phyloP scores from a whole-genome alignment of 345 rosid genomes.

The Salix suchowensis region DNA sequence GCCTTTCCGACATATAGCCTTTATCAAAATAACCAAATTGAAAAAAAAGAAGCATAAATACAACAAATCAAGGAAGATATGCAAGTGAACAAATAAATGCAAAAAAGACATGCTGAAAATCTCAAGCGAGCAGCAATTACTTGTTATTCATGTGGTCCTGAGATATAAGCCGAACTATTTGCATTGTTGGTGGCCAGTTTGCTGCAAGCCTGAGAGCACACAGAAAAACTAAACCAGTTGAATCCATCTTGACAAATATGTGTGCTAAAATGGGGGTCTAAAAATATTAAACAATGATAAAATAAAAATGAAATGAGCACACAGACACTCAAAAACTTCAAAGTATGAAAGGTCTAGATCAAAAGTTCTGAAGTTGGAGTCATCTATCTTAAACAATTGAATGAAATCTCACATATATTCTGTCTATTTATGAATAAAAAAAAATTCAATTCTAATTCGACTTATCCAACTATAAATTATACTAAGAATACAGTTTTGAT shows the following conservation, averaged over 20 bases:
- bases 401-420: background rate
- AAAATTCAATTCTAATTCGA: background rate
- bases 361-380: background rate
- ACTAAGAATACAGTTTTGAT: background rate
- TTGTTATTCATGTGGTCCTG: conserved; percentile 99
- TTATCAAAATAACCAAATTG: conserved; percentile 6
- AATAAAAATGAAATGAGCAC: background rate
- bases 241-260: background rate
- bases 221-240: conserved; percentile 6
- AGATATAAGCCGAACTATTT: conserved; percentile 91
- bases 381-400: background rate
- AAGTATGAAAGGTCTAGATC: background rate
- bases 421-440: background rate
- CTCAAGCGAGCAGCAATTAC: conserved; percentile 37
- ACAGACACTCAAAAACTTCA: background rate
- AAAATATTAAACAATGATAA: background rate
- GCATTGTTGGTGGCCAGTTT: conserved; percentile 93
- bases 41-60: conserved; percentile 23
- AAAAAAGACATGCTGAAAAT: conserved; percentile 9
- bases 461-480: background rate
- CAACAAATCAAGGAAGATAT: background rate
- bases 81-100: conserved; percentile 2
- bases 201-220: conserved; percentile 77
- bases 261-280: background rate
- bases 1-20: conserved; percentile 97